Conservation (phyloP, 139 green algal species). For the Tetratostichococcus sp. region DNA sequence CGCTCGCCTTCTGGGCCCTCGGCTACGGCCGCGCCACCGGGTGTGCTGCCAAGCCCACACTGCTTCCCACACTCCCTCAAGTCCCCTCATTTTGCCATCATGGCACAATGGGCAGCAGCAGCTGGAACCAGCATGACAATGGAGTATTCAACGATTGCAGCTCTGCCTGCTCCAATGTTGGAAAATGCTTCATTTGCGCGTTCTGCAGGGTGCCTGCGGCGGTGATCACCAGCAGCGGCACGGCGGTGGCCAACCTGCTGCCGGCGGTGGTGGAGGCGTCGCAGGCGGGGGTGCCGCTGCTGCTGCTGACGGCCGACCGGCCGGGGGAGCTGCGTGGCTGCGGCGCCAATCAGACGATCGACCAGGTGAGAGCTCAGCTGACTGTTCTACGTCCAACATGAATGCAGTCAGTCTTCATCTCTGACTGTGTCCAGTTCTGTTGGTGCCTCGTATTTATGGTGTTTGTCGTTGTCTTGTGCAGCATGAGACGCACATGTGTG, state of each 20-base stretch:
- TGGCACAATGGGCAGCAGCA: too few species aligned
- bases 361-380: slow-evolving; percentile 57
- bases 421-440: too few species aligned
- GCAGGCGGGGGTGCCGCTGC: slow-evolving; percentile 73
- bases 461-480: too few species aligned
- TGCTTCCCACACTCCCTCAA: too few species aligned
- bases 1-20: slow-evolving; percentile 93
- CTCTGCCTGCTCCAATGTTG: background rate
- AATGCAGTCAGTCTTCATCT: too few species aligned
- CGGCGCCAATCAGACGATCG: slow-evolving; percentile 93
- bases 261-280: slow-evolving; percentile 89
- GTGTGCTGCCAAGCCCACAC: slow-evolving; percentile 12
- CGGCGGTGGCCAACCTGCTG: slow-evolving; percentile 95
- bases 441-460: too few species aligned
- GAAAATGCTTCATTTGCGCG: background rate
- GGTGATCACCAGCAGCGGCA: slow-evolving; percentile 83
- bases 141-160: too few species aligned
- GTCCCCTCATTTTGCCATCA: too few species aligned
- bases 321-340: slow-evolving; percentile 87
- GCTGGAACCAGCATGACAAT: too few species aligned
- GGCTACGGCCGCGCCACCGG: slow-evolving; percentile 60
- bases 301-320: slow-evolving; percentile 92
- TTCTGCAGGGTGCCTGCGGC: slow-evolving; percentile 41
- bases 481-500: too few species aligned
- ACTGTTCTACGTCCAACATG: too few species aligned